phyloP scores from a whole-genome alignment of 768 basidiomycete species.

The Lanmaoa rubissima region DNA sequence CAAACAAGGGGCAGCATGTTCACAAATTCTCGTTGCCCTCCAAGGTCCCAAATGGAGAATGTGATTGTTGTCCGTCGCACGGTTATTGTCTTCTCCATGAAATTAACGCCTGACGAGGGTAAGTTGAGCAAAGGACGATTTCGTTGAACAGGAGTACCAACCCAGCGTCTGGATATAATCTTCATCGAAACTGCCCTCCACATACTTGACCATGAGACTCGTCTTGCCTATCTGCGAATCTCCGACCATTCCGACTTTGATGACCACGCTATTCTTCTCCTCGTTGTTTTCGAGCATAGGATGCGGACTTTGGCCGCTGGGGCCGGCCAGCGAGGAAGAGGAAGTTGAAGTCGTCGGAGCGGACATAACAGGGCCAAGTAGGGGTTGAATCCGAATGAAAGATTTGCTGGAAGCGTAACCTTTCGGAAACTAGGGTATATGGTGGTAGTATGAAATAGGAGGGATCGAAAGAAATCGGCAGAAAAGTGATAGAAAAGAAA shows the following conservation, averaged over 20 bases:
- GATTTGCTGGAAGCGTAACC: conserved; percentile 18
- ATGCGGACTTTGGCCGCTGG: conserved; percentile 54
- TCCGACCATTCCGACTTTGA: conserved; percentile 99
- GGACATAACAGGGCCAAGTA: conserved; percentile 40
- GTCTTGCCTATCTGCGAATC: conserved; percentile 99
- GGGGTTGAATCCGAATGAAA: conserved; percentile 18
- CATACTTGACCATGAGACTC: conserved; percentile 99
- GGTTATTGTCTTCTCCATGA: conserved; percentile 99
- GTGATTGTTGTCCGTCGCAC: conserved; percentile 98
- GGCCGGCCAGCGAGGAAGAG: conserved; percentile 42
- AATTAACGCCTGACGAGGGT: conserved; percentile 76
- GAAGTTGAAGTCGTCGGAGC: conserved; percentile 48
- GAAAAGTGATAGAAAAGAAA: conserved; percentile 37
- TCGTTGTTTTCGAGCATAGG: conserved; percentile 58
- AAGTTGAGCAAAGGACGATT: conserved; percentile 7
- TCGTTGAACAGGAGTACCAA: conserved; percentile 34
- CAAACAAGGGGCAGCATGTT: conserved; percentile 98
- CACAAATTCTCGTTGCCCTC: conserved; percentile 97
- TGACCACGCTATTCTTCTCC: conserved; percentile 87
- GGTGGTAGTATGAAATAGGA: conserved; percentile 25
- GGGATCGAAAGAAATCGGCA: conserved; percentile 29
- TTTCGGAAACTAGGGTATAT: conserved; percentile 28
- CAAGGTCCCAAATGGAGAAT: conserved; percentile 99
- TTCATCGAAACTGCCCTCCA: conserved; percentile 98
- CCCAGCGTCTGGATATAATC: conserved; percentile 99